phyloP scores from a whole-genome alignment of 1,284 basidiomycete species.

The Polyporus tsugae region DNA sequence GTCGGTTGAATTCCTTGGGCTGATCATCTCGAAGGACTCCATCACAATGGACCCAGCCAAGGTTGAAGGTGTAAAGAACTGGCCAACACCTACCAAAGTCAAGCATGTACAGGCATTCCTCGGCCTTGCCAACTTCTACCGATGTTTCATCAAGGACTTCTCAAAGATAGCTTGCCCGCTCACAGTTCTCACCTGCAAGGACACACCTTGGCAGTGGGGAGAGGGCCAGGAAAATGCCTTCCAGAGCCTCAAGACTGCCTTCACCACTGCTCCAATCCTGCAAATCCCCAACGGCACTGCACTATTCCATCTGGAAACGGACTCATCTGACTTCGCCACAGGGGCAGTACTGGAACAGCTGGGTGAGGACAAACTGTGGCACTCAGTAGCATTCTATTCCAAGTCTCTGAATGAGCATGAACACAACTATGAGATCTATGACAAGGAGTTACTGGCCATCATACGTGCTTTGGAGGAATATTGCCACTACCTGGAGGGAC shows the following conservation, averaged over 20 bases:
- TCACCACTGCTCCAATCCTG: not conserved
- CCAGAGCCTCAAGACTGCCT: conserved; percentile 33
- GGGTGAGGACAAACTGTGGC: conserved; percentile 20
- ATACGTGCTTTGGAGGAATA: conserved; percentile 42
- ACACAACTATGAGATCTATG: conserved; percentile 47
- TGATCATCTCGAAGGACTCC: not conserved
- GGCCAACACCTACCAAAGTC: conserved; percentile 28
- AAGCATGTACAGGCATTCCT: conserved; percentile 23
- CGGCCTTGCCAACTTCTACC: conserved; percentile 30
- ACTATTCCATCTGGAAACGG: not conserved
- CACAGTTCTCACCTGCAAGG: conserved; percentile 24
- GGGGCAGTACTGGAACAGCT: conserved; percentile 20
- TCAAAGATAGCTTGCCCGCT: conserved; percentile 41
- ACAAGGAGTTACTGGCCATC: conserved; percentile 50
- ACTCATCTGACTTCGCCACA: conserved; percentile 19
- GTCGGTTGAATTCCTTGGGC: conserved; percentile 33
- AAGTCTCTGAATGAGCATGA: conserved; percentile 11
- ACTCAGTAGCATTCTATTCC: conserved; percentile 22
- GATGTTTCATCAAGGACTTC: conserved; percentile 43
- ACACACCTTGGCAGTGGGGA: conserved; percentile 32
- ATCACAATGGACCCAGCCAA: conserved; percentile 20
- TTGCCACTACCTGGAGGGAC: conserved; percentile 43
- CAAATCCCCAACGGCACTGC: not conserved
- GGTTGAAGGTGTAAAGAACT: conserved; percentile 13
- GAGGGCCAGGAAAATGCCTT: conserved; percentile 37